Conservation (phyloP, 2,329 filamentous ascomycete species). For the Arachnopeziza araneosa region DNA sequence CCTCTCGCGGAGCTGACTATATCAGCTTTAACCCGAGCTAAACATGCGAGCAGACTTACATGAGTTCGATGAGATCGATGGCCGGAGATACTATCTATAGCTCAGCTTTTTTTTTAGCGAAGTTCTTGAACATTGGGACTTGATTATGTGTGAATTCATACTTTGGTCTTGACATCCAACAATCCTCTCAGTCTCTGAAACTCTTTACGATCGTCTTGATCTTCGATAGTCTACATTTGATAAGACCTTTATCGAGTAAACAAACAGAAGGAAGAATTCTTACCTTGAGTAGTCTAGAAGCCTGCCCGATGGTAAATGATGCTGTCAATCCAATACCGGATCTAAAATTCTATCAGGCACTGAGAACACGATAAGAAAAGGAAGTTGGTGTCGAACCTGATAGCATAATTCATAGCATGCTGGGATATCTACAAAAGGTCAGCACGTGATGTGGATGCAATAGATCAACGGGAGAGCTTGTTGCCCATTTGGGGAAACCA, state of each 20-base stretch:
- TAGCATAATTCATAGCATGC: conserved; percentile 72
- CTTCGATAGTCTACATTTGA: conserved; percentile 54
- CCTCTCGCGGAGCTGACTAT: conserved; percentile 55
- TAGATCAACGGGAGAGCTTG: background rate
- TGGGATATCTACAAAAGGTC: conserved; percentile 51
- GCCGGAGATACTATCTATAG: conserved; percentile 76
- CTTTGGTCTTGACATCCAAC: conserved; percentile 80
- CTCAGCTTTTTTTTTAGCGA: background rate
- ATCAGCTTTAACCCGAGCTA: conserved; percentile 12
- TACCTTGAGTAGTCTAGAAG: conserved; percentile 67
- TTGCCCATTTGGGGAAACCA: background rate
- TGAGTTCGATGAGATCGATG: conserved; percentile 88
- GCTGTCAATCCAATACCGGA: conserved; percentile 84
- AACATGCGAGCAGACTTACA: conserved; percentile 49
- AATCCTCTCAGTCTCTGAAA: conserved; percentile 65
- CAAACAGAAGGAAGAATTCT: background rate
- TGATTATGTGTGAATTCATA: conserved; percentile 32
- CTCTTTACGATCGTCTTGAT: conserved; percentile 61
- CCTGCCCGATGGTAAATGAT: conserved; percentile 78
- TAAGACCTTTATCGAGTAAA: background rate
- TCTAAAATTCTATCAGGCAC: conserved; percentile 27
- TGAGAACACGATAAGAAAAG: background rate
- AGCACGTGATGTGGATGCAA: conserved; percentile 17
- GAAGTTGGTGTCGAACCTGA: conserved; percentile 43
- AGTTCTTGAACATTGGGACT: background rate